phyloP scores from a whole-genome alignment of 768 basidiomycete genomes.

The Coprinellus micaceus region DNA sequence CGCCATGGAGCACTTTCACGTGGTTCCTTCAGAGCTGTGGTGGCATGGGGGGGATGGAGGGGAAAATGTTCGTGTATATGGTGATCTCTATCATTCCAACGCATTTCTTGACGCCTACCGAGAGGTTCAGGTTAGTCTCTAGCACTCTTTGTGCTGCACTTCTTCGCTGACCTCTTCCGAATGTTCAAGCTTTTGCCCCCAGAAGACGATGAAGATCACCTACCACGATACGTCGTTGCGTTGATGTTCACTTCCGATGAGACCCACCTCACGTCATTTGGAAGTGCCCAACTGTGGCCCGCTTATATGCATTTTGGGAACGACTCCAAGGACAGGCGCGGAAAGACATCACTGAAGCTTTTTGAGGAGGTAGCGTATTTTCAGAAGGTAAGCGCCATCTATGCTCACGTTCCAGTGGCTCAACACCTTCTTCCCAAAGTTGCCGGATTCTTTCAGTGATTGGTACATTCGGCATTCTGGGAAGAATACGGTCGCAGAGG shows the following conservation, averaged over 20 bases:
- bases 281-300: not conserved
- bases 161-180: not conserved
- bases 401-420: not conserved
- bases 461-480: not conserved
- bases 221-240: not conserved
- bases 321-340: not conserved
- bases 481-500: not conserved
- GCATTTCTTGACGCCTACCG: conserved; percentile 16
- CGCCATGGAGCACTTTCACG: not conserved
- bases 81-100: conserved; percentile 20
- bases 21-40: not conserved
- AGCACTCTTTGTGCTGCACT: not conserved
- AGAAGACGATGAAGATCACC: not conserved
- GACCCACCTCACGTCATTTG: not conserved
- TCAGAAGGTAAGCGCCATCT: not conserved
- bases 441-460: conserved; percentile 1
- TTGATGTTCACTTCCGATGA: not conserved
- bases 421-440: not conserved
- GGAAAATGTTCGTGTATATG: conserved; percentile 13
- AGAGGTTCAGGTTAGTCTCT: not conserved
- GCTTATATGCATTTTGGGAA: not conserved
- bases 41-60: not conserved
- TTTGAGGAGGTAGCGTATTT: not conserved
- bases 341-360: not conserved
- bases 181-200: not conserved